These are phyloP conservation scores for Malus sylvestris DNA, from an alignment of 306 rosid genomes.

Conservation along the genomic window DNA sequence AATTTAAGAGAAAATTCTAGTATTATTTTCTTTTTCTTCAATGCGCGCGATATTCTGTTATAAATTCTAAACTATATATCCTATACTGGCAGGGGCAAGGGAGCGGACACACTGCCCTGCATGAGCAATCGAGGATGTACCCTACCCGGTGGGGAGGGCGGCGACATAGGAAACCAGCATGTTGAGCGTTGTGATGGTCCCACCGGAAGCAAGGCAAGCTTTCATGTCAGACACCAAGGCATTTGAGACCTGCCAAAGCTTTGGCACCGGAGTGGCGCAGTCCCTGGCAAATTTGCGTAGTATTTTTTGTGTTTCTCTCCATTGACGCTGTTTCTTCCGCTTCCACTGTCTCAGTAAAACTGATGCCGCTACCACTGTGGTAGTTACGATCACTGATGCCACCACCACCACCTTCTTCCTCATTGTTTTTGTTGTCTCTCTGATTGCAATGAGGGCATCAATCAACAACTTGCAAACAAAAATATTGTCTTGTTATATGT, in stretches of 20 bases:
- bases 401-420: conserved; percentile 33
- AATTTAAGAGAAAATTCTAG: not conserved
- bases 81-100: too few species aligned
- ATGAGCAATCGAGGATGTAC: not conserved
- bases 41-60: not conserved
- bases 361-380: conserved; percentile 19
- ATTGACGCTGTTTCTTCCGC: conserved; percentile 29
- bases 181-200: conserved; percentile 30
- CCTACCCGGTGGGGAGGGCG: conserved; percentile 56
- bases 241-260: conserved; percentile 44
- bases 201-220: conserved; percentile 33
- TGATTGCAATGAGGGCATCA: not conserved
- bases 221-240: conserved; percentile 46
- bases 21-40: not conserved
- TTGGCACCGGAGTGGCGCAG: conserved; percentile 48
- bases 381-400: conserved; percentile 25
- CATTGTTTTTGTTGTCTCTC: conserved; percentile 18
- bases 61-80: too few species aligned
- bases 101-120: too few species aligned
- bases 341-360: conserved; percentile 32
- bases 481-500: not conserved
- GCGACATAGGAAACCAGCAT: conserved; percentile 47
- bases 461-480: not conserved
- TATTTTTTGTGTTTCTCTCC: conserved; percentile 28
- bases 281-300: conserved; percentile 51